Conservation (phyloP, 2,329 filamentous ascomycete species). For the Apiospora koreana region DNA sequence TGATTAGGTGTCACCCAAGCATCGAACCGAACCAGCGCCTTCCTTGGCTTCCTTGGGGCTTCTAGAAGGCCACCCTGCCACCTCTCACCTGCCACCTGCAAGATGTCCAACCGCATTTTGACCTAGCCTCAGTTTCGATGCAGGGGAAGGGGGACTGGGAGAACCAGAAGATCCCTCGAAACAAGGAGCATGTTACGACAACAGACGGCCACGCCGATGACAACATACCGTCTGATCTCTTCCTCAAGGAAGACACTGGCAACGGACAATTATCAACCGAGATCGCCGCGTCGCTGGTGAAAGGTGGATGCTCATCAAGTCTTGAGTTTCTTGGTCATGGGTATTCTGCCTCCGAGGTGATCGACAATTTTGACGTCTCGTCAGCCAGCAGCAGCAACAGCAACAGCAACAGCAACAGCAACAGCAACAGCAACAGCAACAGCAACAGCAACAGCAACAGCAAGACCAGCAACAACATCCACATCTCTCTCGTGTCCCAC, state of each 20-base stretch:
- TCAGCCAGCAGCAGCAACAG: neutral
- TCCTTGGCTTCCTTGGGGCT: neutral
- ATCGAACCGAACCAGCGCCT: neutral
- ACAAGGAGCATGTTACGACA: neutral
- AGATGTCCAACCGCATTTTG: neutral
- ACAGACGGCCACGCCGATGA: neutral
- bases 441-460: too few species aligned
- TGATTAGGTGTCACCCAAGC: constrained; percentile 1
- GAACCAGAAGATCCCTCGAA: neutral
- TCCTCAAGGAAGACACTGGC: neutral
- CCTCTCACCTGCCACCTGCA: too few species aligned
- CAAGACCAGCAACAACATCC: neutral
- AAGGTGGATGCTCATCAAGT: neutral
- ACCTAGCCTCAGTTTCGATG: neutral
- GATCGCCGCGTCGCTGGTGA: neutral
- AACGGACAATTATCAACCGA: neutral
- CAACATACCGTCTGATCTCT: neutral
- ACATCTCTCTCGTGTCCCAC: neutral
- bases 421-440: neutral
- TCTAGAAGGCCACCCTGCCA: neutral
- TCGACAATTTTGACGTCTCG: neutral
- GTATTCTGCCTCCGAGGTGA: neutral
- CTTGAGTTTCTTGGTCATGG: neutral
- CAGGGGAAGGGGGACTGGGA: neutral
- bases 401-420: too few species aligned